Evolutionary conservation across 768 basidiomycete species (phyloP), one percentile per base, ranked within the genome.

Genomic region (Ramaria rubella): DNA sequence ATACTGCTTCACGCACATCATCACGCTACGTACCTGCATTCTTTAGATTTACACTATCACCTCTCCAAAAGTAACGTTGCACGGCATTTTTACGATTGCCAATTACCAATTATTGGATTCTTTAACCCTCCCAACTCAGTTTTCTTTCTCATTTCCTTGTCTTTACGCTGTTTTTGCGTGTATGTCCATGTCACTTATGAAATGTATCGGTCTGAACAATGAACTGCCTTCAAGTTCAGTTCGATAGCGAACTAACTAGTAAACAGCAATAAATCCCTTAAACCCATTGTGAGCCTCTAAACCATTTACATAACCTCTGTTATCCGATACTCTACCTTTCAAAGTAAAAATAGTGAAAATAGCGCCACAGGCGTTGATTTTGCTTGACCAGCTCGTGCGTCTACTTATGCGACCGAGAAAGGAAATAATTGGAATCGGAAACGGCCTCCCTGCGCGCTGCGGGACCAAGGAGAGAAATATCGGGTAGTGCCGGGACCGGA

Each of bases 61-160:
- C 34, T 23, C 36, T 52, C 40, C 44, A 58, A 58, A 58, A 58
- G 58, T 58, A 58, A 52, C 29, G 49, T 11, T 52, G 50, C 44
- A 29, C 40, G 15, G 30, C 4, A 29, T 11, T 34, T 19, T 33
- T 57, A 33, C n/a, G 30, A 24, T 19, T 27, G 27, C 7, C 31
- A 26, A n/a, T 30, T 21, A 31, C 36, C 33, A 24, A 42, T 48
- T 56, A 48, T 46, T 36, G 24, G 27, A 45, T 53, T 19, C 19
- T 31, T 24, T 52, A 11, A 21, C 21, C 53, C 58, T 52, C 58
- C 58, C 58, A 51, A 46, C 58, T 58, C 58, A 58, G 17, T 36
- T 19, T 36, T 33, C 17, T 36, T 15, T 34, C n/a, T n/a, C n/a
- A n/a, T n/a, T 51, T 5, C 24, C 14, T 33, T 51, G 46, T 27